These are phyloP conservation scores for Kandelia obovata DNA, from an alignment of 345 rosid genomes.

Conservation along the genomic window DNA sequence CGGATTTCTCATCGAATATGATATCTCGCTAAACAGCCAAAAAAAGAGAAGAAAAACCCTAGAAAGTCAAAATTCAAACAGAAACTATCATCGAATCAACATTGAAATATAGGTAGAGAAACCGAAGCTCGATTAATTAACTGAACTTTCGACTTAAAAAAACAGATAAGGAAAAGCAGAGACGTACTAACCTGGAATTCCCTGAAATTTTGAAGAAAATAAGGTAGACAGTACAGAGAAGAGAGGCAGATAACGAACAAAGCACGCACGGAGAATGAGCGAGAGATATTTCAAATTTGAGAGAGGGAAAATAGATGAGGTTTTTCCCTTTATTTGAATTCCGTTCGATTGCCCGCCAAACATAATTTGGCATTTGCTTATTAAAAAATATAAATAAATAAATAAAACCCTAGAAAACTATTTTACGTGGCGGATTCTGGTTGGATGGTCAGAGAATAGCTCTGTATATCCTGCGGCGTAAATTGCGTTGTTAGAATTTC, in stretches of 20 bases:
- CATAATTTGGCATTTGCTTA: conserved; percentile 7
- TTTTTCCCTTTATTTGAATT: conserved; percentile 49
- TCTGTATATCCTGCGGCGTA: neutral
- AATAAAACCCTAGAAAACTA: neutral
- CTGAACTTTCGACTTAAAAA: neutral
- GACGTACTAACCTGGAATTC: neutral
- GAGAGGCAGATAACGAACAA: conserved; percentile 11
- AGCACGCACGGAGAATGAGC: neutral
- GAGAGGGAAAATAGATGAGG: conserved; percentile 20
- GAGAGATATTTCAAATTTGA: neutral
- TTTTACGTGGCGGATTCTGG: conserved; percentile 35
- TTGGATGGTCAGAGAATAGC: conserved; percentile 4
- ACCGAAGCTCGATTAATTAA: neutral
- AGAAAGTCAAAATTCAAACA: no score
- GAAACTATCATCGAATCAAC: no score
- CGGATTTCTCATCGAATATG: no score
- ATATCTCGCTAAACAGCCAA: no score
- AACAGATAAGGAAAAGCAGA: neutral
- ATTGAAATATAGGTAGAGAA: neutral
- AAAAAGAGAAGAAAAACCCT: no score
- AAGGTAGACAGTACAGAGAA: neutral
- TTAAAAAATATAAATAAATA: neutral
- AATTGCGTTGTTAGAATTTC: conserved; percentile 8
- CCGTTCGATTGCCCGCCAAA: conserved; percentile 69
- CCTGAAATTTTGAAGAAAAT: neutral